A percentile compares a stretch with the other conserved stretches of the same genome.
These are phyloP conservation scores for Spizellomyces sp. DNA, from an alignment of 192 early-diverging fungal species.

Conservation along the genomic window DNA sequence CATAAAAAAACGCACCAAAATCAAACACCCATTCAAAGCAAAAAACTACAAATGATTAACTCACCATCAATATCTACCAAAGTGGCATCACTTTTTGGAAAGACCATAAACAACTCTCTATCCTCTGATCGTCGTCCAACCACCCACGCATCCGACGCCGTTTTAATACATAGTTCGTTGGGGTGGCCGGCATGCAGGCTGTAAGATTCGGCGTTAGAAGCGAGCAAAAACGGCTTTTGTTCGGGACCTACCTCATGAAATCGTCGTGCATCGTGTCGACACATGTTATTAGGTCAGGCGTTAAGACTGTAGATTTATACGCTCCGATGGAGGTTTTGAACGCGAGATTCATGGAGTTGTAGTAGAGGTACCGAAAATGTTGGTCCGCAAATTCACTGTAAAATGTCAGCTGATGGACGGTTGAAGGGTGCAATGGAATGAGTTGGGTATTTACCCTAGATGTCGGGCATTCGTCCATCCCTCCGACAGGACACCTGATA, in stretches of 20 bases:
- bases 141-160: slow-evolving; percentile 27
- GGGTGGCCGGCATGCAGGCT: too few relatives aligned
- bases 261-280: slow-evolving; percentile 28
- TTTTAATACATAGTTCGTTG: slow-evolving; percentile 26
- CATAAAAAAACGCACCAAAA: too few relatives aligned
- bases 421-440: too few relatives aligned
- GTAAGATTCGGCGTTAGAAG: too few relatives aligned
- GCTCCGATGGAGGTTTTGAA: slow-evolving; percentile 34
- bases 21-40: too few relatives aligned
- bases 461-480: slow-evolving; percentile 20
- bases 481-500: slow-evolving; percentile 8
- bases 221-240: too few relatives aligned
- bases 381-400: slow-evolving; percentile 29
- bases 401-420: not conserved
- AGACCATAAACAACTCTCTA: slow-evolving; percentile 24
- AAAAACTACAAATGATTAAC: not conserved
- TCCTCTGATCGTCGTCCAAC: slow-evolving; percentile 18
- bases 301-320: slow-evolving; percentile 22
- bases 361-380: slow-evolving; percentile 37
- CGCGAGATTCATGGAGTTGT: slow-evolving; percentile 32
- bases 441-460: slow-evolving; percentile 5
- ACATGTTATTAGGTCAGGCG: slow-evolving; percentile 14
- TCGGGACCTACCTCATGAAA: slow-evolving; percentile 15
- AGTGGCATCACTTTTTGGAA: slow-evolving; percentile 26
- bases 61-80: slow-evolving; percentile 37